Conservation (phyloP, 352 stramenopile genomes). For the Pythium grandisporangium region DNA sequence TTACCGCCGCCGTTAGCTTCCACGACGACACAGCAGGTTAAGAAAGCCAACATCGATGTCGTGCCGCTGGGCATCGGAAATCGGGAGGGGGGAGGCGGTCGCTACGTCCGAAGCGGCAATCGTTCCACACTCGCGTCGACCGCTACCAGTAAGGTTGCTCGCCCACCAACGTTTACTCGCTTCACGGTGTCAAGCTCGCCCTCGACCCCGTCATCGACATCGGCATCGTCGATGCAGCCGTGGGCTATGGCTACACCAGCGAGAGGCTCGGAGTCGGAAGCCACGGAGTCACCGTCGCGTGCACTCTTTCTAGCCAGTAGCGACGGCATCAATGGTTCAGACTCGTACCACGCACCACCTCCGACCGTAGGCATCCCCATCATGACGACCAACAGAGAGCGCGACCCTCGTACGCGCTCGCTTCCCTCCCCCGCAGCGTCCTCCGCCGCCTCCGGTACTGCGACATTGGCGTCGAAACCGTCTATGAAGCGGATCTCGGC, state of each 20-base stretch:
- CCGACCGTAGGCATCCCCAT: conserved; percentile 3
- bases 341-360: neutral
- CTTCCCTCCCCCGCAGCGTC: neutral
- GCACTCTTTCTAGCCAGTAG: neutral
- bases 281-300: neutral
- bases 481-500: conserved; percentile 8
- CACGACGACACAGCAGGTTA: conserved; percentile 25
- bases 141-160: neutral
- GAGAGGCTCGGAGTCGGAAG: neutral
- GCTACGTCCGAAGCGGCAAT: conserved; percentile 67
- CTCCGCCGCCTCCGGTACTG: neutral
- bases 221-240: neutral
- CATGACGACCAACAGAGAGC: conserved; percentile 10
- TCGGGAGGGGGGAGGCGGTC: conserved; percentile 25
- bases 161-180: neutral
- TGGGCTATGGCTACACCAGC: too few relatives aligned
- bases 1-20: neutral
- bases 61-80: conserved; percentile 35
- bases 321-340: too few relatives aligned
- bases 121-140: conserved; percentile 4
- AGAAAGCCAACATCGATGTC: conserved; percentile 28
- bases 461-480: neutral
- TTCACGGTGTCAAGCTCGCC: too few relatives aligned
- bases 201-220: neutral
- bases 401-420: conserved; percentile 7